phyloP scores from a whole-genome alignment of 768 basidiomycete genomes.

The Pleurotus salmoneostramineus region DNA sequence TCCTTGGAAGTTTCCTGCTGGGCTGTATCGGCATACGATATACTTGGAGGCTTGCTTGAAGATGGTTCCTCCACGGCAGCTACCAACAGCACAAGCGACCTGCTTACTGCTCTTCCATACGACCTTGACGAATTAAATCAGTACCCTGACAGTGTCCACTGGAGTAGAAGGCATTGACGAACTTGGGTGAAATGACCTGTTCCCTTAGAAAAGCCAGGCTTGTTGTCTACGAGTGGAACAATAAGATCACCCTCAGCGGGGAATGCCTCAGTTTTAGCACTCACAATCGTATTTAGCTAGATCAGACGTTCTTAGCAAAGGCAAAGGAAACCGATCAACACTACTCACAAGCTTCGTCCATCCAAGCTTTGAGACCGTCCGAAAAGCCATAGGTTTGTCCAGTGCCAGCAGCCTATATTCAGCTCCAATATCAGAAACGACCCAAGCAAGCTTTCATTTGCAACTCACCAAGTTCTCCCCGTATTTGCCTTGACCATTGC shows the following conservation, averaged over 20 bases:
- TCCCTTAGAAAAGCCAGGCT: conserved; percentile 18
- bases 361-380: conserved; percentile 19
- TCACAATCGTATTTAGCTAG: conserved; percentile 21
- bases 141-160: neutral
- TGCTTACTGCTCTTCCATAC: conserved; percentile 53
- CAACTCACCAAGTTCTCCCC: conserved; percentile 24
- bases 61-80: conserved; percentile 28
- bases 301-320: neutral
- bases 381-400: conserved; percentile 12
- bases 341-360: conserved; percentile 23
- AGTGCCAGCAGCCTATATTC: conserved; percentile 15
- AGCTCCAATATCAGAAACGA: neutral
- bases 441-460: neutral
- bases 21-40: conserved; percentile 23
- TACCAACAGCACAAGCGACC: conserved; percentile 41
- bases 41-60: conserved; percentile 18
- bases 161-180: neutral
- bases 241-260: neutral
- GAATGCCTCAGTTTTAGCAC: neutral
- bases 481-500: conserved; percentile 14
- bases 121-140: conserved; percentile 23
- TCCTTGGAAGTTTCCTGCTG: conserved; percentile 22
- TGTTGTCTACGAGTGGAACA: conserved; percentile 15
- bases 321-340: neutral
- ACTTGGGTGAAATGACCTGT: conserved; percentile 31